Evolutionary conservation across 1,139 yeast species (phyloP).

Genomic region (Blastobotrys buckinghamii): DNA sequence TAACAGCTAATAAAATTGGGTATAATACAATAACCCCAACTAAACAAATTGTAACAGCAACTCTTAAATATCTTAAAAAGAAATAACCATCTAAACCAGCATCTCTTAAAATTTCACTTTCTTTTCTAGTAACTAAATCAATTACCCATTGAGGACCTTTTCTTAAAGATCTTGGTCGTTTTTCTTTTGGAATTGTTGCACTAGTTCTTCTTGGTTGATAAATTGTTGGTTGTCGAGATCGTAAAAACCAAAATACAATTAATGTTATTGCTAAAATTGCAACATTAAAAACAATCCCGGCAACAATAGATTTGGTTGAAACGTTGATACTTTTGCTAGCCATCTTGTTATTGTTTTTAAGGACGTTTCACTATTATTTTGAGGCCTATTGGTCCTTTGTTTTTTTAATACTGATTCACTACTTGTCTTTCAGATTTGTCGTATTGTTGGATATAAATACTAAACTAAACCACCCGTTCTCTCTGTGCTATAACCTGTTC

Average conservation of each 20-base stretch:
- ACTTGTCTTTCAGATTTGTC: too few relatives aligned
- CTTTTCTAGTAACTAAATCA: constrained; percentile 44
- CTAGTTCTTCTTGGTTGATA: constrained; percentile 78
- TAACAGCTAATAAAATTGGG: constrained; percentile 81
- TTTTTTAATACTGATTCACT: neutral
- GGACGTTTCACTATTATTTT: neutral
- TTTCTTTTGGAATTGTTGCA: constrained; percentile 39
- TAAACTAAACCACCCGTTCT: too few relatives aligned
- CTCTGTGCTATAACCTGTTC: too few relatives aligned
- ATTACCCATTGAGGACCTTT: constrained; percentile 34
- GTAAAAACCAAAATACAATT: constrained; percentile 50
- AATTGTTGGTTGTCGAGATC: constrained; percentile 62
- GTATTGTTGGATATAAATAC: too few relatives aligned
- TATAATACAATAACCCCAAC: constrained; percentile 61
- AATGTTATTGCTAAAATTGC: constrained; percentile 54
- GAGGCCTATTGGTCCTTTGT: neutral
- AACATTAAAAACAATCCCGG: constrained; percentile 50
- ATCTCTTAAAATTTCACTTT: constrained; percentile 65
- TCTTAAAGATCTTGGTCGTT: constrained; percentile 33
- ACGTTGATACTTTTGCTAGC: neutral
- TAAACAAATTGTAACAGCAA: constrained; percentile 52
- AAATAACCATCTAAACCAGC: constrained; percentile 88
- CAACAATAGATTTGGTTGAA: constrained; percentile 36
- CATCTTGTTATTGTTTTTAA: neutral
- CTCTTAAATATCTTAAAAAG: constrained; percentile 68